These are phyloP conservation scores for Ophiostoma pallidulum DNA, from an alignment of 2,329 filamentous ascomycete genomes.

Conservation along the genomic window DNA sequence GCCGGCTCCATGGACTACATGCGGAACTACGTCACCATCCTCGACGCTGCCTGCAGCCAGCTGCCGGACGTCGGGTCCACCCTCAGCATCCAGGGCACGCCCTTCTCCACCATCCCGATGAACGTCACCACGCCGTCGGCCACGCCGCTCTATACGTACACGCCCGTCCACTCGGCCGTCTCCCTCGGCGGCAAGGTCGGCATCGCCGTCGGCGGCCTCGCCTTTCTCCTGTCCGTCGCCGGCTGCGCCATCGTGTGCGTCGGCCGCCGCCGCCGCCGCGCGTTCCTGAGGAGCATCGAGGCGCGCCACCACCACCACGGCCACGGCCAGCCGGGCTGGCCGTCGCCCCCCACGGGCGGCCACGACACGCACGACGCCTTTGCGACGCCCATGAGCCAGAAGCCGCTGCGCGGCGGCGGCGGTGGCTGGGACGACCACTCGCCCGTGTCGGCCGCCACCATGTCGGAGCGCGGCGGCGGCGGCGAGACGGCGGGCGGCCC, in stretches of 20 bases:
- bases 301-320: conserved; percentile 26
- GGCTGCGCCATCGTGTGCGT: conserved; percentile 47
- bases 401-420: conserved; percentile 43
- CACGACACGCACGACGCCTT: conserved; percentile 30
- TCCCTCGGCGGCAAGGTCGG: conserved; percentile 48
- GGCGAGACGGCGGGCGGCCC: conserved; percentile 10
- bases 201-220: conserved; percentile 43
- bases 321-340: conserved; percentile 31
- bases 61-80: conserved; percentile 36
- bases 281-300: conserved; percentile 40
- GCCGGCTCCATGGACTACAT: conserved; percentile 29
- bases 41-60: conserved; percentile 49
- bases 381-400: conserved; percentile 46
- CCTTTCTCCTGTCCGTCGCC: conserved; percentile 35
- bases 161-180: conserved; percentile 37
- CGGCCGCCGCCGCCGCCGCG: conserved; percentile 45
- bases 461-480: conserved; percentile 26
- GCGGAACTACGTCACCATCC: conserved; percentile 44
- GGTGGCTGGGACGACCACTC: conserved; percentile 46
- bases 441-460: conserved; percentile 31
- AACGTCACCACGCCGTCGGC: conserved; percentile 42
- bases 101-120: conserved; percentile 40
- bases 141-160: conserved; percentile 28
- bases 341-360: conserved; percentile 22
- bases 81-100: conserved; percentile 40